Conservation (phyloP, 371 early-diverging fungal species). For the Mucor piriformis region DNA sequence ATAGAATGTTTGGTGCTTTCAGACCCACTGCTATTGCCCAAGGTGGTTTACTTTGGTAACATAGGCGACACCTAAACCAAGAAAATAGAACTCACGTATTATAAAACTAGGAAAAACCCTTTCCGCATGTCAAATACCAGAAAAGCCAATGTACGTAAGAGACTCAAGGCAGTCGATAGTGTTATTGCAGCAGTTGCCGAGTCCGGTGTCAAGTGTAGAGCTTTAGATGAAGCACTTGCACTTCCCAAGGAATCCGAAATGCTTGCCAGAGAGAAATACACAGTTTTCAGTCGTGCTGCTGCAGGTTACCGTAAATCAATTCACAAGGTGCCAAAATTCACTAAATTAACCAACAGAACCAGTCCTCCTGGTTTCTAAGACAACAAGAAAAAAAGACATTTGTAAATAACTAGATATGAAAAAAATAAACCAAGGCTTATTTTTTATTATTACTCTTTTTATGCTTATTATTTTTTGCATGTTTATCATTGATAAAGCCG, state of each 20-base stretch:
- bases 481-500: slow-evolving; percentile 54
- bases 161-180: slow-evolving; percentile 88
- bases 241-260: slow-evolving; percentile 86
- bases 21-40: slow-evolving; percentile 67
- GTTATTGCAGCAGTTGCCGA: slow-evolving; percentile 82
- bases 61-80: too few species aligned
- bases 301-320: slow-evolving; percentile 90
- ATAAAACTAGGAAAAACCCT: slow-evolving; percentile 64
- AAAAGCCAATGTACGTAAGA: slow-evolving; percentile 93
- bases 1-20: slow-evolving; percentile 79
- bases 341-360: slow-evolving; percentile 84
- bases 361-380: slow-evolving; percentile 78
- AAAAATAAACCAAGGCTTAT: neutral
- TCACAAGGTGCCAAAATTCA: slow-evolving; percentile 95
- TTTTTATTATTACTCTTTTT: neutral
- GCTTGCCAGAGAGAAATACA: slow-evolving; percentile 91
- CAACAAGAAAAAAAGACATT: neutral
- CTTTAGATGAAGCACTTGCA: slow-evolving; percentile 75
- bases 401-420: neutral
- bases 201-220: slow-evolving; percentile 89
- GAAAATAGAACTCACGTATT: neutral
- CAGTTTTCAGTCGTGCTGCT: slow-evolving; percentile 82
- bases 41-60: slow-evolving; percentile 78
- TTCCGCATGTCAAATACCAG: slow-evolving; percentile 88
- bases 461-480: slow-evolving; percentile 3